Evolutionary conservation across 768 basidiomycete genomes (phyloP), one percentile per base, ranked within the genome.

Genomic region (Xerocomellus dryophilus): DNA sequence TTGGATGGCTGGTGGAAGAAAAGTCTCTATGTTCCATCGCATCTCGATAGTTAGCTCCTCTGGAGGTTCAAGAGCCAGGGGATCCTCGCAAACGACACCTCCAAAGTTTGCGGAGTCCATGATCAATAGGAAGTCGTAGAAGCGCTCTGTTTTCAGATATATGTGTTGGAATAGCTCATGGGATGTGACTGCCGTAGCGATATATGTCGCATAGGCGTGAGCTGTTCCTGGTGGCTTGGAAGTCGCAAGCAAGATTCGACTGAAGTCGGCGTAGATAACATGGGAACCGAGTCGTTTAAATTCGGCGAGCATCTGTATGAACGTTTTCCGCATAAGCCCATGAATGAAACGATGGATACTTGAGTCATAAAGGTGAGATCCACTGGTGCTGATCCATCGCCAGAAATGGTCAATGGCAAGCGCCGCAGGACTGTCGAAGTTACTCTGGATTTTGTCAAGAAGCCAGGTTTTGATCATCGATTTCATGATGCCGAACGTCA

Each of bases 291-390:
- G 79, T 17, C 97, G 83, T 63, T 90, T 93, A 75, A 98, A 95
- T 70, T 99, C 97, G 14, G 96, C 95, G 20, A 98, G 79, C 58
- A 99, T 78, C 71, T 98, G 97, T 52, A 97, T 90, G 74, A 98
- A 98, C 0, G 91, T 94, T 76, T 99, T 98, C 55, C 91, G 85
- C 97, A 99, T 99, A 43, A 98, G 81, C 14, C 93, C 90, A 61
- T 95, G 88, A 9, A 98, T 76, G 71, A 99, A 99, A 1, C 89
- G 85, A 66, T 98, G 93, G 7, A 99, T 78, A 54, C 91, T 87
- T 2, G 93, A 86, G 65, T 99, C 97, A 67, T 93, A 95, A 76
- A 98, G 83, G 53, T 86, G 80, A 17, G 94, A 90, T 6, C 85
- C 78, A 41, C 81, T 84, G 2, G 93, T 93, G 68, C 86, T 89